These are phyloP conservation scores for Aspergillus panamensis DNA, from an alignment of 495 filamentous ascomycete genomes.

Conservation along the genomic window DNA sequence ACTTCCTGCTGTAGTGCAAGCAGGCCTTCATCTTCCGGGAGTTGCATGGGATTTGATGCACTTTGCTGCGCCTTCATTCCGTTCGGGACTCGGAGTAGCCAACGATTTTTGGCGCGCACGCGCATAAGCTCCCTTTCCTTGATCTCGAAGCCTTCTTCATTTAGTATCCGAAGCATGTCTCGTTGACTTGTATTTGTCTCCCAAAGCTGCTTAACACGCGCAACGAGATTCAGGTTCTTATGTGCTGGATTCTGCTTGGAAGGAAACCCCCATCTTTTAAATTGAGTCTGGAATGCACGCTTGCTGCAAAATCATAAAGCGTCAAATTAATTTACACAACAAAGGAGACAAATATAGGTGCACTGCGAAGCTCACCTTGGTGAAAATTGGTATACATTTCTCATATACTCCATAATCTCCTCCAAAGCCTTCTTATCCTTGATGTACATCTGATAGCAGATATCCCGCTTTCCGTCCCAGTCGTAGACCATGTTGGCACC, in stretches of 20 bases:
- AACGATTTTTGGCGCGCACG: constrained; percentile 61
- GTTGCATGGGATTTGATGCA: constrained; percentile 20
- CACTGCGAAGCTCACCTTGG: constrained; percentile 52
- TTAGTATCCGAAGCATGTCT: constrained; percentile 69
- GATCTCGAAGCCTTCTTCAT: constrained; percentile 67
- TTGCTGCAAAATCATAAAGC: constrained; percentile 46
- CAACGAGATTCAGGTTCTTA: constrained; percentile 61
- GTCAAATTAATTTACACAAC: background rate
- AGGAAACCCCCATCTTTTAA: constrained; percentile 76
- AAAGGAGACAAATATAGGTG: constrained; percentile 4
- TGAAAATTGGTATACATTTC: constrained; percentile 55
- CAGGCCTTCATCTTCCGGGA: constrained; percentile 40
- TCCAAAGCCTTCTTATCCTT: constrained; percentile 65
- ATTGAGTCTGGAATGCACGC: constrained; percentile 68
- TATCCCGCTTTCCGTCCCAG: constrained; percentile 67
- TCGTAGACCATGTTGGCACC: constrained; percentile 62
- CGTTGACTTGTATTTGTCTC: constrained; percentile 63
- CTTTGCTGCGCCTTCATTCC: constrained; percentile 46
- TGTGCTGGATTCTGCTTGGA: constrained; percentile 66
- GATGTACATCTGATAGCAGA: constrained; percentile 70
- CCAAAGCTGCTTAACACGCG: constrained; percentile 72
- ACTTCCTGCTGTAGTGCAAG: constrained; percentile 43
- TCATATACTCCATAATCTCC: constrained; percentile 63
- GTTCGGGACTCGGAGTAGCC: constrained; percentile 59
- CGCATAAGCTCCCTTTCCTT: constrained; percentile 65